These are phyloP conservation scores for Pleoardoris graminearum DNA, from an alignment of 2,329 filamentous ascomycete species.

Conservation along the genomic window DNA sequence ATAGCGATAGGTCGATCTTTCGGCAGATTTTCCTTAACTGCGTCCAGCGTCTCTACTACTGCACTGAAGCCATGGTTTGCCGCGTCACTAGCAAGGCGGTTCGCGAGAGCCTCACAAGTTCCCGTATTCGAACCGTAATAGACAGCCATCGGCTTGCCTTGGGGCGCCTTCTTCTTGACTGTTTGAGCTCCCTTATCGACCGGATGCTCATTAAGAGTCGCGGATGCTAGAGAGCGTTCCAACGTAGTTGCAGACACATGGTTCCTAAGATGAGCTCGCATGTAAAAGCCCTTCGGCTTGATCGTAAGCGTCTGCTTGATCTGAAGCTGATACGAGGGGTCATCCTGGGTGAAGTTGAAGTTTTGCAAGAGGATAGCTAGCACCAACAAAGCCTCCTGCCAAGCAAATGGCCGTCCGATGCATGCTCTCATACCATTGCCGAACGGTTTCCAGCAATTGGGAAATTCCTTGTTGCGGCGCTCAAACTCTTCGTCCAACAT, in stretches of 20 bases:
- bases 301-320: constrained; percentile 52
- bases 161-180: constrained; percentile 15
- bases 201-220: not conserved
- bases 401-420: constrained; percentile 59
- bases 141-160: constrained; percentile 41
- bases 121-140: constrained; percentile 49
- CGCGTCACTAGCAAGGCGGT: constrained; percentile 42
- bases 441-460: constrained; percentile 57
- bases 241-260: constrained; percentile 6
- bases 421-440: constrained; percentile 58
- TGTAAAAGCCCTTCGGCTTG: constrained; percentile 43
- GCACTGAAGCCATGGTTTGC: constrained; percentile 43
- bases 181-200: not conserved
- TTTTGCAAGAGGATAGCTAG: constrained; percentile 51
- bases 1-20: constrained; percentile 45
- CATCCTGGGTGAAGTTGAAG: constrained; percentile 50
- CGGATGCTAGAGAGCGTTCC: not conserved
- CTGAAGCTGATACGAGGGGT: constrained; percentile 49
- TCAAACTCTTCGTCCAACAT: constrained; percentile 52
- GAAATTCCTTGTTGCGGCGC: constrained; percentile 43
- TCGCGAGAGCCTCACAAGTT: constrained; percentile 49
- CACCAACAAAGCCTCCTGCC: constrained; percentile 57
- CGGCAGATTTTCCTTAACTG: constrained; percentile 37
- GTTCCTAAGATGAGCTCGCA: constrained; percentile 23
- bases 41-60: constrained; percentile 42